Evolutionary conservation across 1,284 basidiomycete genomes (phyloP).

Genomic region (Inonotus obliquus): DNA sequence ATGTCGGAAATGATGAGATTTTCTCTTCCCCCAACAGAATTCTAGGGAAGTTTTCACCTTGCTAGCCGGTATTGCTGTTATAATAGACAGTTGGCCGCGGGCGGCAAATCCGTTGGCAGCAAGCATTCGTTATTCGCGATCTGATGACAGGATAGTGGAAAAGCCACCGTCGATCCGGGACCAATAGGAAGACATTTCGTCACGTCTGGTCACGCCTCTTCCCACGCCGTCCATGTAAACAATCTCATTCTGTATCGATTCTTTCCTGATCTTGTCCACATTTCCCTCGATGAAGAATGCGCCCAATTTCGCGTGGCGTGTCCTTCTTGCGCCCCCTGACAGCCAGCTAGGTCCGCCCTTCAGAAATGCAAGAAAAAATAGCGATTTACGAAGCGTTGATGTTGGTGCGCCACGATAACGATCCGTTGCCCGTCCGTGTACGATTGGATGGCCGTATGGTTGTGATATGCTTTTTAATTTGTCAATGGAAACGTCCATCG

Average conservation of each 20-base stretch:
- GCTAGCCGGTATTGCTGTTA: too few species aligned
- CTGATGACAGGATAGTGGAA: too few species aligned
- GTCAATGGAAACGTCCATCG: neutral
- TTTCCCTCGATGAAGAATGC: neutral
- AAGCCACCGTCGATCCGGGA: neutral
- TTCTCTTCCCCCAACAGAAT: too few species aligned
- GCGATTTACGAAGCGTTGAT: neutral
- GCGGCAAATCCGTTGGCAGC: neutral
- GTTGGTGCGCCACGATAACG: neutral
- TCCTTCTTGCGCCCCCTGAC: neutral
- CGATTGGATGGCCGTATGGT: neutral
- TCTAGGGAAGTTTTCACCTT: too few species aligned
- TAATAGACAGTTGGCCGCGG: too few species aligned
- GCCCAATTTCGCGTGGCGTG: neutral
- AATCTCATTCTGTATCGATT: neutral
- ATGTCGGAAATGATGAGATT: too few species aligned
- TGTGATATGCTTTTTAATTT: neutral
- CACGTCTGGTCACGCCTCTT: neutral
- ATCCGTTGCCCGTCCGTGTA: neutral
- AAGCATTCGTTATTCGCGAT: too few species aligned
- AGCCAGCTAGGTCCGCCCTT: neutral
- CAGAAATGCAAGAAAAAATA: neutral
- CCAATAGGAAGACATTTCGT: neutral
- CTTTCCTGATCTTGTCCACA: neutral
- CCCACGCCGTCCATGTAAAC: too few species aligned